Evolutionary conservation across 2,329 filamentous ascomycete genomes (phyloP), one percentile per base, ranked within the genome.

Genomic region (Aspergillus hiratsukae): DNA sequence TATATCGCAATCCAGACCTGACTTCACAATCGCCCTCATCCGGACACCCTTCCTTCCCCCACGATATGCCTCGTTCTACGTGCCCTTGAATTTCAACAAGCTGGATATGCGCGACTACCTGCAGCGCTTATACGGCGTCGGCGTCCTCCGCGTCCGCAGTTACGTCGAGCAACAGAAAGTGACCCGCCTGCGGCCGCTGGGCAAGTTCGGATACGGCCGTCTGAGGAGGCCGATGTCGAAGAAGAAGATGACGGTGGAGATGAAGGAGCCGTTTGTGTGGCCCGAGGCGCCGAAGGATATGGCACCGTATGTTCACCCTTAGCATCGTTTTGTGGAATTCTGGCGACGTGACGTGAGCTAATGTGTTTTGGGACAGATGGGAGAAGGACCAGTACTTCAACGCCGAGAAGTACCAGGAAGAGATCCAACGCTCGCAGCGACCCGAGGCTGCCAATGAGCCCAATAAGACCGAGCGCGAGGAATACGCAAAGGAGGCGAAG

Each of bases 21-120:
- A 88, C 70, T 90, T 95, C 77, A 84, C 86, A 62, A 80, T 97
- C 69, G 87, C 88, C 58, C 84, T 97, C 68, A 80, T 96, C 66
- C 88, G 87, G 64, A 88, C 86, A 57, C 84, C 85, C 29, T 81
- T 83, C 64, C 83, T 89, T 53, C 87, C 90, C 7, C 86, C 92
- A 21, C 88, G 86, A 72, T 91, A 90, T 72, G 94, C 93, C 61
- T 88, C 87, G 67, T 99, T 99, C 84, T 82, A 87, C 68, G 93
- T 97, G 31, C 94, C 94, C 10, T 83, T 97, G 66, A 86, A 84
- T 66, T 91, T 97, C 81, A 96, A 91, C 81, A 99, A 99, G 78
- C 87, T 97, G 75, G 94, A 99, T 74, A 79, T 99, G 45, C 90
- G 91, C 74, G 92, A 97, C 79, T 99, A 97, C 79, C 87, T 99